Percentiles rank a stretch among this genome's conserved stretches.
These are phyloP conservation scores for Cladophialophora psammophila DNA, from an alignment of 2,329 filamentous ascomycete species.

Conservation along the genomic window DNA sequence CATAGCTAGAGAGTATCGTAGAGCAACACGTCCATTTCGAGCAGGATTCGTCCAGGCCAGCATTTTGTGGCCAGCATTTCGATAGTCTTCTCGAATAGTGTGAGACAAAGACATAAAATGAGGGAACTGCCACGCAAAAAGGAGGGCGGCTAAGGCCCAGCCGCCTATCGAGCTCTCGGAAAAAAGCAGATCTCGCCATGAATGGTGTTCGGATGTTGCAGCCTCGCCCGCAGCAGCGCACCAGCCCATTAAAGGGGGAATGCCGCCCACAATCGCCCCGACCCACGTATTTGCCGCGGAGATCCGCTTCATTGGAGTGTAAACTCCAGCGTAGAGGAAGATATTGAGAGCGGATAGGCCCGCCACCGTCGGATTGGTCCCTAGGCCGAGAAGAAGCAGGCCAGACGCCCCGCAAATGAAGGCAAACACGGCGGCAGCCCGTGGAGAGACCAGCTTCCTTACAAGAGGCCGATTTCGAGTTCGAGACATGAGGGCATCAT, in stretches of 20 bases:
- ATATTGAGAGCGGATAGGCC: constrained; percentile 87
- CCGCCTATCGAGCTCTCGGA: constrained; percentile 75
- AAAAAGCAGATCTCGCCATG: constrained; percentile 79
- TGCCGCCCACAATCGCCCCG: constrained; percentile 88
- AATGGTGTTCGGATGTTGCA: constrained; percentile 73
- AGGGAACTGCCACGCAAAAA: constrained; percentile 97
- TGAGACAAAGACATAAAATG: constrained; percentile 97
- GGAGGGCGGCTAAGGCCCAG: constrained; percentile 82
- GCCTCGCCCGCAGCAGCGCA: constrained; percentile 90
- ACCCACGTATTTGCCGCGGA: constrained; percentile 93
- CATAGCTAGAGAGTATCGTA: constrained; percentile 85
- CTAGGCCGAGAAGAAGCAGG: constrained; percentile 77
- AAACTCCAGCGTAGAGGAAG: constrained; percentile 84
- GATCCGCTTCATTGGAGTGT: constrained; percentile 90
- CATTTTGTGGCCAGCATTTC: constrained; percentile 71
- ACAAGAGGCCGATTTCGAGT: constrained; percentile 91
- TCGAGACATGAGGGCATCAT: constrained; percentile 92
- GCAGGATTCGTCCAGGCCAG: constrained; percentile 86
- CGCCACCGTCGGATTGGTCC: constrained; percentile 92
- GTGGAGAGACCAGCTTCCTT: constrained; percentile 74
- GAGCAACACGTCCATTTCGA: constrained; percentile 82
- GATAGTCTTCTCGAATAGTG: constrained; percentile 89
- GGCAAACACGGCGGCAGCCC: constrained; percentile 79
- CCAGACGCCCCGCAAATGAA: constrained; percentile 74
- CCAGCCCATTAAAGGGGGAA: constrained; percentile 98